Percentiles rank a stretch among this genome's conserved stretches.
Evolutionary conservation across 2,329 filamentous ascomycete genomes (phyloP).

Genomic region (Colletotrichum somersetense): DNA sequence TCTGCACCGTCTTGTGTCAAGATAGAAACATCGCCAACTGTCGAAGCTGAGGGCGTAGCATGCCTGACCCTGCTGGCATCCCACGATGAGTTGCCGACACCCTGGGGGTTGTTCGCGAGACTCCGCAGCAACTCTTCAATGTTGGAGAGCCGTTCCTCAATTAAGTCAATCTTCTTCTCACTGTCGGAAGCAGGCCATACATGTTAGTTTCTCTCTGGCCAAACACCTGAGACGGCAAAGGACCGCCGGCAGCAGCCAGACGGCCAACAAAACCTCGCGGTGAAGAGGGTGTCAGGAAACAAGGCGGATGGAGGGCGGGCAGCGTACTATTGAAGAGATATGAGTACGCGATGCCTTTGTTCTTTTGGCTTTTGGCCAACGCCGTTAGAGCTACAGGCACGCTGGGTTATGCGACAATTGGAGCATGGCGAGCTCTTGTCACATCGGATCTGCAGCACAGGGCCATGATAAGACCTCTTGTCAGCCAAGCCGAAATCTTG

Average conservation of each 20-base stretch:
- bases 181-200: slow-evolving; percentile 48
- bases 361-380: slow-evolving; percentile 67
- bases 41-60: slow-evolving; percentile 43
- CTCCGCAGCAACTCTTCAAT: slow-evolving; percentile 60
- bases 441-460: slow-evolving; percentile 65
- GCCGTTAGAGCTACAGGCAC: slow-evolving; percentile 67
- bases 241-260: not conserved
- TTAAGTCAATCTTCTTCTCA: slow-evolving; percentile 66
- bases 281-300: slow-evolving; percentile 2
- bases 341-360: slow-evolving; percentile 67
- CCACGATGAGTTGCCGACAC: slow-evolving; percentile 30
- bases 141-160: slow-evolving; percentile 58
- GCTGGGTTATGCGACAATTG: slow-evolving; percentile 67
- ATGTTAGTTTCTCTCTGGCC: not conserved
- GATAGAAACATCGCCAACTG: slow-evolving; percentile 39
- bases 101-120: slow-evolving; percentile 49
- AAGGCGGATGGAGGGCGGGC: slow-evolving; percentile 8
- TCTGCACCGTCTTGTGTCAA: slow-evolving; percentile 53
- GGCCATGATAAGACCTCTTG: slow-evolving; percentile 24
- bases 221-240: not conserved
- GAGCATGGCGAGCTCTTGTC: slow-evolving; percentile 70
- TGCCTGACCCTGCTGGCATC: slow-evolving; percentile 39
- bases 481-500: slow-evolving; percentile 32
- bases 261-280: not conserved
- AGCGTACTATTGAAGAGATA: slow-evolving; percentile 71